Evolutionary conservation across 148 eudicot genomes (phyloP), one percentile per base, ranked within the genome.

Genomic region (Simmondsia chinensis): DNA sequence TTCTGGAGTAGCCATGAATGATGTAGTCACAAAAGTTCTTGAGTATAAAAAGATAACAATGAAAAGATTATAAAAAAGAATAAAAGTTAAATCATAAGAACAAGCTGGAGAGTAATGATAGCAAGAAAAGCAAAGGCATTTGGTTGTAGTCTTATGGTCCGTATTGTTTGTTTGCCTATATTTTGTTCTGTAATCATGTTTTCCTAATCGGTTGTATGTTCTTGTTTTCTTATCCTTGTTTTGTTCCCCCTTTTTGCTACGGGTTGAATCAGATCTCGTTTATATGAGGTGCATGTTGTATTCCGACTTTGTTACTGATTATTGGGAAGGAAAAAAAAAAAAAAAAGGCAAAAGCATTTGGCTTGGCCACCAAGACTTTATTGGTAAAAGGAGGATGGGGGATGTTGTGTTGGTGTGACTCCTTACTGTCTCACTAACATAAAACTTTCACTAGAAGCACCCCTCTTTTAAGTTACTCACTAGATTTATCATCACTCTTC

Each of bases 361-460:
- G 59, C 74, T 72, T 72, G 59, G 62, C 46, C 55, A 41, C 52
- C 48, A 75, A 69, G 82, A 50, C 62, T 70, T 56, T 61, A n/a
- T n/a, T n/a, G n/a, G n/a, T n/a, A n/a, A n/a, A 31, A 30, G 4
- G 2, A 13, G 47, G 0, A 24, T 5, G n/a, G 41, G 5, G 31
- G 5, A 11, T 39, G 39, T 36, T 39, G 52, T 62, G 59, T 66
- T 59, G 83, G 72, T n/a, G n/a, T 70, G 65, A 67, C 52, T 52
- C 61, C 56, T 70, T 58, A 48, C 53, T 70, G 37, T 68, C 57
- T 39, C 70, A 67, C 59, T 56, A 54, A 65, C 20, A 30, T 37
- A 38, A 64, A 46, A 61, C 88, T 80, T 80, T 40, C 59, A 63
- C 46, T 35, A 48, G 43, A 75, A 79, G 73, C 69, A 65, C 65